Evolutionary conservation across 1,139 yeast species (phyloP), one percentile per base, ranked within the genome.

Genomic region (Meyerozyma elateridarum): DNA sequence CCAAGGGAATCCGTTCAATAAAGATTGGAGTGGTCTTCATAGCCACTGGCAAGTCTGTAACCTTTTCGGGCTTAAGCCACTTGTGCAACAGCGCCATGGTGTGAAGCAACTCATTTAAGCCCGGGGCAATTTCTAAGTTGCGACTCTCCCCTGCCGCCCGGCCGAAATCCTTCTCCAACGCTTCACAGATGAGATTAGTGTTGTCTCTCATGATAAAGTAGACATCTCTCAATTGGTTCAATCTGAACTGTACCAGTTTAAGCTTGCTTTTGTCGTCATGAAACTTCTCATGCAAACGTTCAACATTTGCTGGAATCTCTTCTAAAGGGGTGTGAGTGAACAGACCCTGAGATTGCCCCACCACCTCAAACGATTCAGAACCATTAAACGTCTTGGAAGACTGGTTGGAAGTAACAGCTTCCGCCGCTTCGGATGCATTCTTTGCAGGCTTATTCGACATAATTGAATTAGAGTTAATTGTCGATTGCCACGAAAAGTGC

Each of bases 1-100:
- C 96, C 41, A 78, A 57, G 2, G 97, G 91, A 31, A 76, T 76
- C 41, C 71, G 71, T 46, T 81, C 83, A 30, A 84, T 59, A 32
- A 62, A 61, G 4, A 77, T 70, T 1, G 67, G 64, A 30, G 73
- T 60, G 17, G 75, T 59, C 31, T 63, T 51, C 62, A 76, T 37
- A 61, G 61, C 37, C 59, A 57, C 38, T 2, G 85, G 77, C 27
- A 64, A 45, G 38, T 63, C 69, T 13, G 56, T 49, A 5, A 76
- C 68, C 7, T 53, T 44, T 36, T 70, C 70, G 1, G 81, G 82
- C 46, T 73, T 73, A 22, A 71, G 60, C 85, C 94, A 80, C 34
- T 64, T 58, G 36, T 73, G 71, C 42, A 89, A 61, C 41, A 70
- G 70, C 20, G 73, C 61, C 52, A 87, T 80, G 29, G 79, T 66